A percentile compares a stretch with the other conserved stretches of the same genome.
phyloP scores from a whole-genome alignment of 495 filamentous ascomycete species.

The Penicillium waksmanii region DNA sequence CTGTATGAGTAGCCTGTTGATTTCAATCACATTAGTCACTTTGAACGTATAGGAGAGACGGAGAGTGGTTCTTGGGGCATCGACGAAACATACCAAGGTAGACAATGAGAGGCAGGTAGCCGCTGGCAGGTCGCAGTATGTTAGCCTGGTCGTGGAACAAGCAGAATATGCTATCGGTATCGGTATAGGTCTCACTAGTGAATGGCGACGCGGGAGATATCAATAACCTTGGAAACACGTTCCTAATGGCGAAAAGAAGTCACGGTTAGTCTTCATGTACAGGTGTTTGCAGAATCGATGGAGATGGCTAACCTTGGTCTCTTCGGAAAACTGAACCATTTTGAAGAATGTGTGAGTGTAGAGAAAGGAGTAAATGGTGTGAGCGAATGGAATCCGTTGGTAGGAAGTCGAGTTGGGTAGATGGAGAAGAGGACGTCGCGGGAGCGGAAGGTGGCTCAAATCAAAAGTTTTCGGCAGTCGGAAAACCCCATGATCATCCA shows the following conservation, averaged over 20 bases:
- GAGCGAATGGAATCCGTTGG: background rate
- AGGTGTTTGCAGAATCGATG: background rate
- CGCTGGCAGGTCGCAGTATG: slow-evolving; percentile 56
- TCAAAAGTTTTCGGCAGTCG: slow-evolving; percentile 43
- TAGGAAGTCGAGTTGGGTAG: background rate
- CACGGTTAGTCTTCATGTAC: slow-evolving; percentile 7
- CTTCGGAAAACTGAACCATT: slow-evolving; percentile 92
- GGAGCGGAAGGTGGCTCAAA: slow-evolving; percentile 28
- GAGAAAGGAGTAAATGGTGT: background rate
- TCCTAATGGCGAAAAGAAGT: slow-evolving; percentile 60
- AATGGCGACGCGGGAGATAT: slow-evolving; percentile 91
- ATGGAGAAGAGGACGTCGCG: slow-evolving; percentile 10
- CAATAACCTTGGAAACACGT: slow-evolving; percentile 93
- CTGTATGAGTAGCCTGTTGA: slow-evolving; percentile 86
- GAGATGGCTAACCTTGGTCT: slow-evolving; percentile 75
- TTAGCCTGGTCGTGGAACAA: slow-evolving; percentile 32
- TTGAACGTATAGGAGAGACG: too few relatives aligned
- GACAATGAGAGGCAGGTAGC: slow-evolving; percentile 94
- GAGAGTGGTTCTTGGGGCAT: background rate
- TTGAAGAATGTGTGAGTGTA: slow-evolving; percentile 26
- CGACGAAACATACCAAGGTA: slow-evolving; percentile 78
- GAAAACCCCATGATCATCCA: slow-evolving; percentile 17
- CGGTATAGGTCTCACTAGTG: slow-evolving; percentile 72
- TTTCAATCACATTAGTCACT: slow-evolving; percentile 13
- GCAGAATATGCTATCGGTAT: slow-evolving; percentile 11